A percentile compares a stretch with the other conserved stretches of the same genome.
Evolutionary conservation across 2,329 filamentous ascomycete genomes (phyloP).

Genomic region (Westerdykella sp.): DNA sequence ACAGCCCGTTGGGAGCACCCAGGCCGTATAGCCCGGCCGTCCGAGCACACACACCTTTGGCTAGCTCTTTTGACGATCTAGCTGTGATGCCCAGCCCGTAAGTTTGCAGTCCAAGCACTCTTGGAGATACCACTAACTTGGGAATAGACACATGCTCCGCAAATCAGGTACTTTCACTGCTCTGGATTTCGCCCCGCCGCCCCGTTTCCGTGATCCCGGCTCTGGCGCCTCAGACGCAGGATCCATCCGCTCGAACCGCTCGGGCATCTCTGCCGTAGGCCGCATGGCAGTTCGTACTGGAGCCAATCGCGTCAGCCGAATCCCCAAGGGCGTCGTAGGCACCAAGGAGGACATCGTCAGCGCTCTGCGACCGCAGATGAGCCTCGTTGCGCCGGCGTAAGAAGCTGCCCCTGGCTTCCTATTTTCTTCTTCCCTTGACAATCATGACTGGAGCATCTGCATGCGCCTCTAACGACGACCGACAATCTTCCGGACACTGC

Average conservation of each 20-base stretch:
- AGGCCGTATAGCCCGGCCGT: slow-evolving; percentile 69
- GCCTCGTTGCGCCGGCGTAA: slow-evolving; percentile 37
- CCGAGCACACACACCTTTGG: slow-evolving; percentile 69
- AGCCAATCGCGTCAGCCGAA: slow-evolving; percentile 77
- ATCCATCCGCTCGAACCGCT: slow-evolving; percentile 61
- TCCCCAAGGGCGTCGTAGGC: slow-evolving; percentile 76
- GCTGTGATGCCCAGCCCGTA: slow-evolving; percentile 81
- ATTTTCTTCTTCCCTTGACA: slow-evolving; percentile 4
- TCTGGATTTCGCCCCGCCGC: slow-evolving; percentile 74
- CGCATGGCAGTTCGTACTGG: slow-evolving; percentile 68
- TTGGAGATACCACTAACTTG: slow-evolving; percentile 20
- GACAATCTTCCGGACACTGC: slow-evolving; percentile 2
- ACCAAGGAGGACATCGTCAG: slow-evolving; percentile 60
- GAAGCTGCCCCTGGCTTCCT: slow-evolving; percentile 5
- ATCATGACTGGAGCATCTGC: slow-evolving; percentile 5
- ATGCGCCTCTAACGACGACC: slow-evolving; percentile 20
- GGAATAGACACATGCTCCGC: slow-evolving; percentile 58
- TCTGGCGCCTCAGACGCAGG: slow-evolving; percentile 40
- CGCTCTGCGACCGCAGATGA: slow-evolving; percentile 54
- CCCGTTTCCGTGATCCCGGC: slow-evolving; percentile 55
- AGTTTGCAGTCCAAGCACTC: slow-evolving; percentile 41
- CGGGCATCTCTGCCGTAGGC: slow-evolving; percentile 66
- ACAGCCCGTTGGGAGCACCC: slow-evolving; percentile 52
- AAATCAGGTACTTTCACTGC: slow-evolving; percentile 73
- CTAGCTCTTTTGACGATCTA: slow-evolving; percentile 81